Percentiles rank a stretch among this genome's conserved stretches.
phyloP scores from a whole-genome alignment of 2,329 filamentous ascomycete genomes.

The Triangularia verruculosa region DNA sequence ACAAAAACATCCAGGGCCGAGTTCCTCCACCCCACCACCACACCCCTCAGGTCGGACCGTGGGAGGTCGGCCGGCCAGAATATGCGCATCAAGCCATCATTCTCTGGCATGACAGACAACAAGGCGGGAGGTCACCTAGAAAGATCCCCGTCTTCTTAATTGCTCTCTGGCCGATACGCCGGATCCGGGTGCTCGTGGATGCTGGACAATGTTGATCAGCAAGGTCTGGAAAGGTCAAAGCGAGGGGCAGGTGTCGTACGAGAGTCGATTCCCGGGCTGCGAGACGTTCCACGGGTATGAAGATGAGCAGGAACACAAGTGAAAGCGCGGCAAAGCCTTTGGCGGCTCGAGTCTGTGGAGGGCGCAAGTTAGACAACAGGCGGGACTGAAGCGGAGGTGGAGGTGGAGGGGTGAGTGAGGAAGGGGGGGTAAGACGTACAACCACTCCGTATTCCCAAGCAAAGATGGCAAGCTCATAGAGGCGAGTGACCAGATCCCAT shows the following conservation, averaged over 20 bases:
- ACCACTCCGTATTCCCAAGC: constrained; percentile 99
- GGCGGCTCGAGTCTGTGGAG: constrained; percentile 68
- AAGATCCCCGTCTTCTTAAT: constrained; percentile 88
- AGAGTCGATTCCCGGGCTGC: constrained; percentile 75
- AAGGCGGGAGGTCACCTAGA: constrained; percentile 53
- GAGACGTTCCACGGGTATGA: constrained; percentile 79
- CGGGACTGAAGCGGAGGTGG: not conserved
- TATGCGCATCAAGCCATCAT: constrained; percentile 92
- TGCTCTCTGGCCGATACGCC: constrained; percentile 95
- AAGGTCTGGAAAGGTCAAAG: constrained; percentile 15
- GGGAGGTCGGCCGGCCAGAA: constrained; percentile 94
- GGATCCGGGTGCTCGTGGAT: constrained; percentile 72
- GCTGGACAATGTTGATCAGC: constrained; percentile 50
- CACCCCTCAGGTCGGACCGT: constrained; percentile 69
- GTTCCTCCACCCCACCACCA: constrained; percentile 94
- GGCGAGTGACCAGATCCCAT: constrained; percentile 94
- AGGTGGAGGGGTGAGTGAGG: not conserved
- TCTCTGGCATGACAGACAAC: constrained; percentile 59
- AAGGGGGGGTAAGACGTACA: constrained; percentile 52
- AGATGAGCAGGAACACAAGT: constrained; percentile 77
- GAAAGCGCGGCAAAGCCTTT: constrained; percentile 84
- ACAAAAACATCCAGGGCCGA: constrained; percentile 88
- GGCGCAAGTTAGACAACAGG: constrained; percentile 7
- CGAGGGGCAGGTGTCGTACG: constrained; percentile 52
- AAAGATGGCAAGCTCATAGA: constrained; percentile 96